A percentile compares a stretch with the other conserved stretches of the same genome.
These are phyloP conservation scores for Paecilomyces sp. DNA, from an alignment of 2,329 filamentous ascomycete genomes.

Conservation along the genomic window DNA sequence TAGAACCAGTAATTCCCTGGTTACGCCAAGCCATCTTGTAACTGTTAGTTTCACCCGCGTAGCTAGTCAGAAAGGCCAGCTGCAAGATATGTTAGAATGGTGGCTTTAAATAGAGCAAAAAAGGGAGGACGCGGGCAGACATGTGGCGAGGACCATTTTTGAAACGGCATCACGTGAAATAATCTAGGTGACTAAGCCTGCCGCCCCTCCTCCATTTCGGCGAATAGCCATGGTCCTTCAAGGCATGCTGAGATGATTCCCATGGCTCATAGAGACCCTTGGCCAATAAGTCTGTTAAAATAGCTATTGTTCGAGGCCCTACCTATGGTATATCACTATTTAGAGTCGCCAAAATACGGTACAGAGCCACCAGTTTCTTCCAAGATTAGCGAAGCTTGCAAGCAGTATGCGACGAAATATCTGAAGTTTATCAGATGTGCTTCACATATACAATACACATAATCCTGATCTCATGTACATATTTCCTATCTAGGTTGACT, in stretches of 20 bases:
- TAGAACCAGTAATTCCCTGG: conserved; percentile 89
- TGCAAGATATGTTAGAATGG: neutral
- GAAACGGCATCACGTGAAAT: neutral
- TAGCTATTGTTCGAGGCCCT: neutral
- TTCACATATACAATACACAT: neutral
- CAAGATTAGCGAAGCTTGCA: too few species aligned
- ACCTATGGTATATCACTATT: neutral
- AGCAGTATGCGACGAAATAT: neutral
- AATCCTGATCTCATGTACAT: neutral
- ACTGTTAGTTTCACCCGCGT: conserved; percentile 3
- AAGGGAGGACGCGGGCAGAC: neutral
- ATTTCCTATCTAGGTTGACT: neutral
- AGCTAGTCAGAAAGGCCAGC: neutral
- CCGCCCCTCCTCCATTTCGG: neutral
- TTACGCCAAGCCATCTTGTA: conserved; percentile 56
- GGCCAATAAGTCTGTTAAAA: neutral
- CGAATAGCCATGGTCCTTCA: neutral
- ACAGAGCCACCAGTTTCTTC: too few species aligned
- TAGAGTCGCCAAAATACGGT: too few species aligned
- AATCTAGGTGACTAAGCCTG: neutral
- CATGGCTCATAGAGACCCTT: neutral
- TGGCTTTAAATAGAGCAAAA: neutral
- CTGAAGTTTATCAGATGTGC: neutral
- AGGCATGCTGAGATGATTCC: neutral
- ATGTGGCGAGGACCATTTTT: neutral